These are phyloP conservation scores for Neoascochyta sp. DNA, from an alignment of 2,329 filamentous ascomycete species.

Conservation along the genomic window DNA sequence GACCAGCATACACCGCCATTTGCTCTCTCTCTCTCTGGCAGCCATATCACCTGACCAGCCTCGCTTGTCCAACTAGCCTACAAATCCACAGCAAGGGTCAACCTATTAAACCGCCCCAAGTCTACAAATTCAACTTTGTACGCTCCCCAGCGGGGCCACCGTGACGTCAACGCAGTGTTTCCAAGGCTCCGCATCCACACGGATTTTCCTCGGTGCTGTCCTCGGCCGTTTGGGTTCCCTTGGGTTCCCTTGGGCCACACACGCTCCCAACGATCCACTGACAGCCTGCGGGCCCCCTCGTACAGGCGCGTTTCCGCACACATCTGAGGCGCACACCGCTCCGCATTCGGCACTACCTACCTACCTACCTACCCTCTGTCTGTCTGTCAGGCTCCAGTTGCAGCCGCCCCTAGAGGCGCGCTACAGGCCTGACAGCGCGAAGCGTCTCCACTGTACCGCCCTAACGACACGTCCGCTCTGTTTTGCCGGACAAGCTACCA, in stretches of 20 bases:
- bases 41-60: slow-evolving; percentile 1
- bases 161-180: slow-evolving; percentile 8
- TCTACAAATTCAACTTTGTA: no score
- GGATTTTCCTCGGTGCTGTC: slow-evolving; percentile 6
- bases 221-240: slow-evolving; percentile 1
- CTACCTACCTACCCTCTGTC: not conserved
- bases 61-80: slow-evolving; percentile 11
- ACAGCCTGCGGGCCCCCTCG: no score
- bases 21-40: slow-evolving; percentile 5
- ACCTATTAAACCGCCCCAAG: slow-evolving; percentile 4
- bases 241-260: slow-evolving; percentile 7
- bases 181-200: slow-evolving; percentile 1
- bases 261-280: slow-evolving; percentile 4
- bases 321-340: slow-evolving; percentile 9
- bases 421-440: no score
- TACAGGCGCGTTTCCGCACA: not conserved
- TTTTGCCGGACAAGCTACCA: no score
- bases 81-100: slow-evolving; percentile 4
- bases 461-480: slow-evolving; percentile 1
- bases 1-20: slow-evolving; percentile 8
- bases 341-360: not conserved
- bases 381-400: no score
- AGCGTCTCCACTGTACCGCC: slow-evolving; percentile 1
- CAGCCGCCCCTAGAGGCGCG: no score
- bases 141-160: slow-evolving; percentile 2